A percentile compares a stretch with the other conserved stretches of the same genome.
Evolutionary conservation across 331 rosid genomes (phyloP).

Genomic region (Prunus yedoensis): DNA sequence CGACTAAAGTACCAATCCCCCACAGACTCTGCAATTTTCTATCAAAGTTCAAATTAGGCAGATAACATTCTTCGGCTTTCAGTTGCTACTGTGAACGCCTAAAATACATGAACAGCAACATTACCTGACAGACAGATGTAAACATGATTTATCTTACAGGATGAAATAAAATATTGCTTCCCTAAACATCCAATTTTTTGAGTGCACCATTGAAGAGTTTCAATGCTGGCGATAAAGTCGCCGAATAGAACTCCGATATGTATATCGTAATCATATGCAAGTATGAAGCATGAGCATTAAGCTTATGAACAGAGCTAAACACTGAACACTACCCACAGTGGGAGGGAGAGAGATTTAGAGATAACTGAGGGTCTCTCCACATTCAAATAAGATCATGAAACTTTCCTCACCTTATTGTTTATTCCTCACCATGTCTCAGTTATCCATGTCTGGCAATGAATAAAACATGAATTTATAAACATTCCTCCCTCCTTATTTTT

Average conservation of each 20-base stretch:
- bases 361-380: not conserved
- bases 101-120: not conserved
- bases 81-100: not conserved
- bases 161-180: not conserved
- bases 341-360: no score
- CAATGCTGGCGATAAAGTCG: not conserved
- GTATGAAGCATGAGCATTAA: not conserved
- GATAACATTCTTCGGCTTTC: not conserved
- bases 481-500: constrained; percentile 61
- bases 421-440: constrained; percentile 77
- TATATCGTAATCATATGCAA: not conserved
- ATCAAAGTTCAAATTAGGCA: constrained; percentile 19
- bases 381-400: constrained; percentile 14
- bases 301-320: not conserved
- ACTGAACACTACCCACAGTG: not conserved
- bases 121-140: not conserved
- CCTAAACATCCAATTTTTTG: not conserved
- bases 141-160: not conserved
- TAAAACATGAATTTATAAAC: constrained; percentile 78
- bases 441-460: constrained; percentile 82
- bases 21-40: constrained; percentile 90
- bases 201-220: not conserved
- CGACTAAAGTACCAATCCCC: constrained; percentile 67
- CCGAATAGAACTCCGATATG: not conserved
- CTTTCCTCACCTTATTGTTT: constrained; percentile 53